phyloP scores from a whole-genome alignment of 345 rosid species.

The Heritiera littoralis region DNA sequence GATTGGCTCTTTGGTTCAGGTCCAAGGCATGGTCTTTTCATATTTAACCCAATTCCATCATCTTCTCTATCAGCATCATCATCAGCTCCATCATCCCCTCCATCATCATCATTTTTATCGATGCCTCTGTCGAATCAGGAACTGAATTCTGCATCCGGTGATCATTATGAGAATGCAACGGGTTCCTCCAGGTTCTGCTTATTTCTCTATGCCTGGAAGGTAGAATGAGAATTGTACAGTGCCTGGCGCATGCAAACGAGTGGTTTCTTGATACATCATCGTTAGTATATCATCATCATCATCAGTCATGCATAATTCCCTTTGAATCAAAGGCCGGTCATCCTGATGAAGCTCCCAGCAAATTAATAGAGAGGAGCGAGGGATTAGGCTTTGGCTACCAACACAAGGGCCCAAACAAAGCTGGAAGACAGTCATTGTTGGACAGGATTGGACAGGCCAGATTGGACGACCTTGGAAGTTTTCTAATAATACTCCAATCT shows the following conservation, averaged over 20 bases:
- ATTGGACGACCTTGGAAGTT: constrained; percentile 18
- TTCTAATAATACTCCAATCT: constrained; percentile 28
- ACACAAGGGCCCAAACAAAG: constrained; percentile 38
- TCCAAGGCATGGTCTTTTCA: constrained; percentile 51
- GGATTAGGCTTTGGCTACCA: constrained; percentile 12
- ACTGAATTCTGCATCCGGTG: constrained; percentile 21
- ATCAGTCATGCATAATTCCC: neutral
- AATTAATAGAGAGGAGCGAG: neutral
- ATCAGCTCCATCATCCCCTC: constrained; percentile 18
- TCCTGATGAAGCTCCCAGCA: neutral
- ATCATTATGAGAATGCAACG: constrained; percentile 24
- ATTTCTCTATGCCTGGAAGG: constrained; percentile 54
- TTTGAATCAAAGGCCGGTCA: neutral
- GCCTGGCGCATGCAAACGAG: neutral
- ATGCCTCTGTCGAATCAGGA: constrained; percentile 22
- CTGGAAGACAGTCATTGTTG: constrained; percentile 28
- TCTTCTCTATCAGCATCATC: constrained; percentile 9
- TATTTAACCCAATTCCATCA: constrained; percentile 44
- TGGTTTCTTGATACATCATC: neutral
- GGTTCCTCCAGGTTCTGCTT: constrained; percentile 48
- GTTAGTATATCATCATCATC: neutral
- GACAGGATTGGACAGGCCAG: constrained; percentile 31
- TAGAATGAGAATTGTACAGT: constrained; percentile 23
- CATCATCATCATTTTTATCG: neutral
- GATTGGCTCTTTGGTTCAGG: constrained; percentile 60